phyloP scores from a whole-genome alignment of 352 stramenopile genomes.

The Phytophthora meadii region DNA sequence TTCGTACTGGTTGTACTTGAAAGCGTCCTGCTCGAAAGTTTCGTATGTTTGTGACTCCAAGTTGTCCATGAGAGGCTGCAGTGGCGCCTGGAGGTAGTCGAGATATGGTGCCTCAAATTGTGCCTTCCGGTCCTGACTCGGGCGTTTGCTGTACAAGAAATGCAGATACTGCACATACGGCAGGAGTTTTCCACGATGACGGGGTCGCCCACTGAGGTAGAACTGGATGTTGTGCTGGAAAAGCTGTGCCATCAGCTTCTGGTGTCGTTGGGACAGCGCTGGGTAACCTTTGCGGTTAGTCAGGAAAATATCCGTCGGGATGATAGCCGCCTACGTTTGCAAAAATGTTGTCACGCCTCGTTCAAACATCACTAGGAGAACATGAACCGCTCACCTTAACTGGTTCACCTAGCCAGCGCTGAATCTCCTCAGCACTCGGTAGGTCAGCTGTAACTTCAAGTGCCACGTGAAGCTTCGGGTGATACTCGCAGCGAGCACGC shows the following conservation, averaged over 20 bases:
- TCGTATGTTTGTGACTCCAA: constrained; percentile 99
- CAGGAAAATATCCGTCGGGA: constrained; percentile 93
- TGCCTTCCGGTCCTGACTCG: constrained; percentile 80
- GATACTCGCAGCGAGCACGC: constrained; percentile 85
- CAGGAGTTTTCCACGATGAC: constrained; percentile 75
- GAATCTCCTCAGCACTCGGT: constrained; percentile 63
- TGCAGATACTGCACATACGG: constrained; percentile 96
- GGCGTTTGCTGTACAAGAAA: constrained; percentile 86
- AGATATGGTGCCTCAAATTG: constrained; percentile 94
- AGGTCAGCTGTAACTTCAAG: constrained; percentile 90
- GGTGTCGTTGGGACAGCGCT: constrained; percentile 93
- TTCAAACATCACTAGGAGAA: neutral
- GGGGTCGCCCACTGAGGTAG: constrained; percentile 80
- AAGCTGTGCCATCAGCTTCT: constrained; percentile 79
- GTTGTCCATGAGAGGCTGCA: constrained; percentile 99
- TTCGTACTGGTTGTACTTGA: constrained; percentile 99
- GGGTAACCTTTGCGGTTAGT: constrained; percentile 97
- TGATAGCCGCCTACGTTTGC: constrained; percentile 74
- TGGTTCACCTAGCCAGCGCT: constrained; percentile 89
- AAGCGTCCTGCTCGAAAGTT: constrained; percentile 98
- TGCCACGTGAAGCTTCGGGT: constrained; percentile 80
- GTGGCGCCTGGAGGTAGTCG: constrained; percentile 96
- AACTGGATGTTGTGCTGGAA: constrained; percentile 89
- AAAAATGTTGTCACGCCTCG: neutral
- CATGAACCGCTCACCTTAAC: constrained; percentile 54